Evolutionary conservation across 1,284 basidiomycete species (phyloP), one percentile per base, ranked within the genome.

Genomic region (Salmacisia buchloeana): DNA sequence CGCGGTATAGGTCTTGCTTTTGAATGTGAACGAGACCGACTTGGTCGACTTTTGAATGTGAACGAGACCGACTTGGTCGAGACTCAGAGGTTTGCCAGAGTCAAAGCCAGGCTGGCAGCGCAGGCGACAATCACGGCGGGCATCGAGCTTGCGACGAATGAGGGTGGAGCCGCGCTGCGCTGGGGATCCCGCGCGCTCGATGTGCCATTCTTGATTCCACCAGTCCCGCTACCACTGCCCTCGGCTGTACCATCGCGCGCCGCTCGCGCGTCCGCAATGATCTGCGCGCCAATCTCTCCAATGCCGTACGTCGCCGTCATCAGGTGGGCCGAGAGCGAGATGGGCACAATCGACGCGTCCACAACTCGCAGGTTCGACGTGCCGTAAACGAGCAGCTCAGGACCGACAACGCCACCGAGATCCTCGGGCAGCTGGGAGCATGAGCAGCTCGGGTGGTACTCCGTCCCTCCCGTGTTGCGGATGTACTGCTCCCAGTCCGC

Each of bases 391-490:
- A 82, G 81, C 41, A 89, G 80, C 61, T 85, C 81, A 23, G 85
- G 80, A 76, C 86, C 85, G 52, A 89, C 87, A 54, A 89, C 87
- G 69, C 87, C 88, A 54, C 87, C 88, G 63, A 82, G 76, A 36
- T 81, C 80, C 67, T 82, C 80, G 3, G 87, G 87, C 43, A 88
- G 81, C 87, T 88, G 88, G 2, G 86, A 83, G 68, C 84, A 85
- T 23, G 87, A 84, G 65, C 84, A 85, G 31, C 83, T 82, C 1
- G 87, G 86, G 80, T 82, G 77, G 69, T 78, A 77, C 64, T 78
- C 76, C 31, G 77, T 76, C 5, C 68, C 64, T 29, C 66, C 74
- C 71, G 62, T 71, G 64, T 60, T 76, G 69, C 34, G 64, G 63
- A 79, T 79, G 69, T 38, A 61, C 60, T 66, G 54, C 60, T 76